Evolutionary conservation across 352 stramenopile species (phyloP).

Genomic region (Phytopythium aichiense): DNA sequence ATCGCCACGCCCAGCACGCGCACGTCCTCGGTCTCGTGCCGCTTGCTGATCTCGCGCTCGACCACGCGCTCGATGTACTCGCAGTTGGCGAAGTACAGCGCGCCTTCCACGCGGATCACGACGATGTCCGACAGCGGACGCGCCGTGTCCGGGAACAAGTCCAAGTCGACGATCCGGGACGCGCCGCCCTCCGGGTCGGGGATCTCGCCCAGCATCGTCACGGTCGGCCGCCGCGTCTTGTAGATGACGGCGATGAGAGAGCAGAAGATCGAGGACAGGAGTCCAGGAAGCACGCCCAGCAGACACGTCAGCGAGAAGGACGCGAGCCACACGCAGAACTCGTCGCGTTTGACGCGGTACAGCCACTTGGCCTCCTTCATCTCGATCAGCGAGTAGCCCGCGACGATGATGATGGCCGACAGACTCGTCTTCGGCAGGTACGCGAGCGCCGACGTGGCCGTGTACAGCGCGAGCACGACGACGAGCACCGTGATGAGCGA

Average conservation of each 20-base stretch:
- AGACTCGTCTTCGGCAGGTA: constrained; percentile 85
- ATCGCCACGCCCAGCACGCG: constrained; percentile 57
- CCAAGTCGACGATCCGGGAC: constrained; percentile 30
- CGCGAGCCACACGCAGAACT: constrained; percentile 57
- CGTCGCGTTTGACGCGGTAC: constrained; percentile 59
- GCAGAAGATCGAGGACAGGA: constrained; percentile 53
- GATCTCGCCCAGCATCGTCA: constrained; percentile 45
- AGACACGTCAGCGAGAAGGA: constrained; percentile 51
- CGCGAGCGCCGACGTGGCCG: constrained; percentile 77
- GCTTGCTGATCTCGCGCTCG: constrained; percentile 39
- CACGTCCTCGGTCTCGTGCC: constrained; percentile 34
- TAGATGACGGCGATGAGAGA: constrained; percentile 53
- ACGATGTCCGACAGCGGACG: constrained; percentile 37
- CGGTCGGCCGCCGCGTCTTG: constrained; percentile 44
- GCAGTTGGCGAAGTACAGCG: constrained; percentile 63
- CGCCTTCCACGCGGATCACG: constrained; percentile 47
- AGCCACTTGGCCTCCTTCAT: constrained; percentile 80
- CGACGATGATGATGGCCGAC: constrained; percentile 87
- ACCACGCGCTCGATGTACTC: constrained; percentile 53
- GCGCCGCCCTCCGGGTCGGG: constrained; percentile 20
- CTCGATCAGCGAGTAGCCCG: constrained; percentile 85
- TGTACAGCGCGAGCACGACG: constrained; percentile 82
- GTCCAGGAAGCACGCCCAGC: constrained; percentile 41
- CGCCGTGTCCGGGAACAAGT: constrained; percentile 36
- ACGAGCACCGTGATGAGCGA: constrained; percentile 79